Evolutionary conservation across 371 early-diverging fungal genomes (phyloP), one percentile per base, ranked within the genome.

Genomic region (Umbelopsis sp.): DNA sequence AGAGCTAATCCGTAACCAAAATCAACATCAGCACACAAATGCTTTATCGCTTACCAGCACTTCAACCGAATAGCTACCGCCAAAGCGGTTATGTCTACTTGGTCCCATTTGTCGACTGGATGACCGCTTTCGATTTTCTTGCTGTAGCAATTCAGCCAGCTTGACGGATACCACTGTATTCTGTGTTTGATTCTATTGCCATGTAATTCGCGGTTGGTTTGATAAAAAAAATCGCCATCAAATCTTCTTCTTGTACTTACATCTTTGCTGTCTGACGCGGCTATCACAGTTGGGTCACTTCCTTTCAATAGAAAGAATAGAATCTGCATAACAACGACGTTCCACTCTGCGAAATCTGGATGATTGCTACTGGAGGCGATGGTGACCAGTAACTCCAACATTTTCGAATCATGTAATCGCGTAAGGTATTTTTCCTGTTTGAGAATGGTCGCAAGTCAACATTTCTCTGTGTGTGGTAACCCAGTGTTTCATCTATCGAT

Each of bases 261-360:
- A n/a, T 50, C 37, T 52, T 69, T 24, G 18, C 14, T 57, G 8
- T 37, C 25, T 29, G 67, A 66, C 10, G 62, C 35, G 38, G 80
- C 75, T 9, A 88, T 73, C 7, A 81, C 81, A 12, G 79, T 83
- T 8, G 89, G 81, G 38, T 80, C 77, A 8, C 86, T 77, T 16
- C 84, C 76, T 12, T 76, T 46, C 46, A 91, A 80, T 5, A 93
- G 63, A 65, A 88, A 78, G 70, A 85, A 90, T 10, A 90, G 66
- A 0, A 88, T 86, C 66, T 93, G 92, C 63, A 90, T 70, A 1
- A 89, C 77, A 14, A 89, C 74, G 5, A 86, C 70, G 67, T 91
- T 93, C 85, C 87, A 92, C 48, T 88, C 90, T 18, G 81, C 51
- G 18, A 78, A 82, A 65, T 89, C 87, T 0, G 78, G 63, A 44